Evolutionary conservation across 176 grass and related monocot genomes (phyloP).

Genomic region (Carex cristatella): DNA sequence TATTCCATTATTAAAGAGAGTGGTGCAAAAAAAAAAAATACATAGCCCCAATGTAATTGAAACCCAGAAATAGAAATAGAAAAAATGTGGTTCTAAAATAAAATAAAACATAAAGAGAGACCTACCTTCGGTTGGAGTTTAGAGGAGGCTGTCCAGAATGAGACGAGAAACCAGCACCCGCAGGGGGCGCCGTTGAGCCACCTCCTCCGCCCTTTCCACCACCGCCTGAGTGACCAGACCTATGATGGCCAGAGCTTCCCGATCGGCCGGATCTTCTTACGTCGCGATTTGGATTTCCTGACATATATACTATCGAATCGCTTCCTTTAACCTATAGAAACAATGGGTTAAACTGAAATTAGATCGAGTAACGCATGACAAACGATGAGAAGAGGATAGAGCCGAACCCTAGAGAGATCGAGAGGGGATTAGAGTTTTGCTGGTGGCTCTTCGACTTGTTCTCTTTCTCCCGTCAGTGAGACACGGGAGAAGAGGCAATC

Average conservation of each 20-base stretch:
- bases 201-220: slow-evolving; percentile 21
- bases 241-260: slow-evolving; percentile 56
- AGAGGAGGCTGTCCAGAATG: slow-evolving; percentile 26
- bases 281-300: slow-evolving; percentile 62
- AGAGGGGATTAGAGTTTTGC: slow-evolving; percentile 18
- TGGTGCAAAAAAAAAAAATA: not conserved
- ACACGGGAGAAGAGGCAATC: slow-evolving; percentile 30
- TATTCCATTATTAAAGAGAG: not conserved
- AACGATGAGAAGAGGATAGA: not conserved
- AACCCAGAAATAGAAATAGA: not conserved
- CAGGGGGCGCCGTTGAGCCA: not conserved
- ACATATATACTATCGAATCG: slow-evolving; percentile 61
- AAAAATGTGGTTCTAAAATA: not conserved
- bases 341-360: not conserved
- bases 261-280: slow-evolving; percentile 73
- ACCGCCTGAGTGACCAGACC: slow-evolving; percentile 55
- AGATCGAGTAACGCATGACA: not conserved
- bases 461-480: slow-evolving; percentile 31
- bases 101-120: not conserved
- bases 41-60: slow-evolving; percentile 12
- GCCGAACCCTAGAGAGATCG: slow-evolving; percentile 24
- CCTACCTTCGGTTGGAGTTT: slow-evolving; percentile 57
- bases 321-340: slow-evolving; percentile 20
- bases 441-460: not conserved
- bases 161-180: slow-evolving; percentile 31